Conservation (phyloP, 2,329 filamentous ascomycete genomes). For the Scedosporium boydii region DNA sequence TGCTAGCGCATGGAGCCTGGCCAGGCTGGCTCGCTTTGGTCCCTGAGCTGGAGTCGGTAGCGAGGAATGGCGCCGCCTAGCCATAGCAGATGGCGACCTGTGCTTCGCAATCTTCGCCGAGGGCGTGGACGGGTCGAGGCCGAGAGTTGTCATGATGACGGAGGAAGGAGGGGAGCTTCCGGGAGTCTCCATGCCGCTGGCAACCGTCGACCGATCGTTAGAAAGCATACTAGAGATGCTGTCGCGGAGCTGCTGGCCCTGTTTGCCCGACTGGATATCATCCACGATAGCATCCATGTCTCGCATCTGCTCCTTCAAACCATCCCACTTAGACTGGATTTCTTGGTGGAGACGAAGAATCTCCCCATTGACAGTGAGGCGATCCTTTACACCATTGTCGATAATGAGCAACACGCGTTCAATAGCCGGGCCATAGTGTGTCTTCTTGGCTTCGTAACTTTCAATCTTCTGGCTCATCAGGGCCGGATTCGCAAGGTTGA, state of each 20-base stretch:
- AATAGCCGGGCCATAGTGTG: constrained; percentile 88
- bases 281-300: constrained; percentile 69
- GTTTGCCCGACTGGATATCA: constrained; percentile 54
- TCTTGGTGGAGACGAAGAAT: constrained; percentile 80
- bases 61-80: constrained; percentile 35
- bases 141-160: constrained; percentile 48
- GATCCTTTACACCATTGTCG: constrained; percentile 87
- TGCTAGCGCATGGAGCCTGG: constrained; percentile 36
- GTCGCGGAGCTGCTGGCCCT: constrained; percentile 72
- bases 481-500: constrained; percentile 62
- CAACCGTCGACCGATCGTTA: constrained; percentile 63
- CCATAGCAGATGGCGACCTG: constrained; percentile 37
- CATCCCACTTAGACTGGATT: constrained; percentile 72
- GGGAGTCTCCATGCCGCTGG: constrained; percentile 61
- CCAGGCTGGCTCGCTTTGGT: constrained; percentile 30
- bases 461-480: constrained; percentile 75
- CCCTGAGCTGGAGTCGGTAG: constrained; percentile 31
- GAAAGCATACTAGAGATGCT: constrained; percentile 89
- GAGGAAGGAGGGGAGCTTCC: constrained; percentile 57
- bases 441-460: constrained; percentile 89
- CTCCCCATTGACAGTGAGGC: constrained; percentile 94
- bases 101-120: constrained; percentile 29
- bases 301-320: constrained; percentile 64
- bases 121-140: constrained; percentile 38
- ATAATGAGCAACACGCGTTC: constrained; percentile 87